Evolutionary conservation across 2,329 filamentous ascomycete genomes (phyloP), one percentile per base, ranked within the genome.

Genomic region (Colletotrichum graminicola): DNA sequence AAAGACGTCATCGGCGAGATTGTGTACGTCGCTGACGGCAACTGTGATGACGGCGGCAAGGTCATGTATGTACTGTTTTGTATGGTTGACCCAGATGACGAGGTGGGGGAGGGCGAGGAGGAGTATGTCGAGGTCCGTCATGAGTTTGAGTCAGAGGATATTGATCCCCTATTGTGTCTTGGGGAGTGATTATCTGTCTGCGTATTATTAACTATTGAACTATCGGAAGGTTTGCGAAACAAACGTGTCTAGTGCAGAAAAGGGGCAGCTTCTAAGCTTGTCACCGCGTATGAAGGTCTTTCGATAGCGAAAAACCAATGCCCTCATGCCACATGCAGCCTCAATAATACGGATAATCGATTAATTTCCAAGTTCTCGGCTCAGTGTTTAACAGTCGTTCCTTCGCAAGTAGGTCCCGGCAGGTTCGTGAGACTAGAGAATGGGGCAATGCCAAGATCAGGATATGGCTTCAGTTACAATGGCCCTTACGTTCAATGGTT

Each of bases 1-100:
- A 21, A 51, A n/a, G 45, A 62, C 8, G 41, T 62, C 21, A 8
- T 16, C n/a, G 45, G 59, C n/a, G 59, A 62, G 14, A 14, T 62
- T 6, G 29, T 51, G 32, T 23, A 34, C 34, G n/a, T 62, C 29
- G 21, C 59, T 4, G 29, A 49, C 18, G 45, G 59, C 21, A 62
- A 51, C n/a, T 6, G 21, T n/a, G 32, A 56, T 21, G 32, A 36
- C 21, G 59, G 59, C 43, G 32, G 59, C 32, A 62, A 26, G 6
- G 7, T 62, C 32, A 62, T 62, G 1, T 11, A 34, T 23, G 43
- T 18, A 10, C 45, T 49, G 2, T 29, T 62, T 12, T 26, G 34
- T 6, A n/a, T 26, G 43, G 43, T 21, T 12, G 59, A 62, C 10
- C 29, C 23, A 16, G n/a, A 49, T 16, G 5, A 49, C 34, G 59